Base-by-base conservation (phyloP, 148 eudicot species). In the Chenopodium berlandieri region DNA sequence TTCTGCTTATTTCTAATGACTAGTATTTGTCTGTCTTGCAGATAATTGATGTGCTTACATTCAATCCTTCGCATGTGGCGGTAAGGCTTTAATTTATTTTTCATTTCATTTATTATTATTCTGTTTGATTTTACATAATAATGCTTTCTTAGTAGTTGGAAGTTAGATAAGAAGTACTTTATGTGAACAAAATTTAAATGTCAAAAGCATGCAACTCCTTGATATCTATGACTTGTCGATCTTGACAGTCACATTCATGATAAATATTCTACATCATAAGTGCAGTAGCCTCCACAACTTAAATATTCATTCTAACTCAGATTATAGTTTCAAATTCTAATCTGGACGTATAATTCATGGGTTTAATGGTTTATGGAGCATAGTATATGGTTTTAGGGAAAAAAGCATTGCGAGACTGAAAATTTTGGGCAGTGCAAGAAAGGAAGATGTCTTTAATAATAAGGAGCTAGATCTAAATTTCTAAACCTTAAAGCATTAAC, bases 11-110 rank as follows among this genome's bases (percentile, higher is more conserved):
- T 34, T 47, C 0, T 23, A 31, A 19, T 82, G 85, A 73, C 80
- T 83, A 23, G 52, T 65, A 74, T 76, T 25, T 66, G 19, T 73
- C 62, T 34, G 70, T 85, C 81, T 46, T 89, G 93, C 95, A 96
- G 99, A 94, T 96, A 83, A 86, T 96, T 87, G 99, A 96, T 89
- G 99, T 96, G 69, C 88, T 96, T 83, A 94, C 91, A 83, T 92
- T 94, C 71, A 77, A 84, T 65, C 99, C 99, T 84, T 87, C 99
- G 62, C 99, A 96, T 88, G 94, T 96, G 27, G 98, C 90, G 94
- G 99, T 96, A 91, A 78, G 86, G 20, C 56, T 77, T 47, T 47
- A 8, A 34, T 37, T 46, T 40, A 20, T 68, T 25, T 74, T 75
- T 34, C 46, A 11, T 62, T 47, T 27, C 25, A 22, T 63, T 54